Evolutionary conservation across 2,329 filamentous ascomycete genomes (phyloP), one percentile per base, ranked within the genome.

Genomic region (Ophiocordyceps camponoti-floridani): DNA sequence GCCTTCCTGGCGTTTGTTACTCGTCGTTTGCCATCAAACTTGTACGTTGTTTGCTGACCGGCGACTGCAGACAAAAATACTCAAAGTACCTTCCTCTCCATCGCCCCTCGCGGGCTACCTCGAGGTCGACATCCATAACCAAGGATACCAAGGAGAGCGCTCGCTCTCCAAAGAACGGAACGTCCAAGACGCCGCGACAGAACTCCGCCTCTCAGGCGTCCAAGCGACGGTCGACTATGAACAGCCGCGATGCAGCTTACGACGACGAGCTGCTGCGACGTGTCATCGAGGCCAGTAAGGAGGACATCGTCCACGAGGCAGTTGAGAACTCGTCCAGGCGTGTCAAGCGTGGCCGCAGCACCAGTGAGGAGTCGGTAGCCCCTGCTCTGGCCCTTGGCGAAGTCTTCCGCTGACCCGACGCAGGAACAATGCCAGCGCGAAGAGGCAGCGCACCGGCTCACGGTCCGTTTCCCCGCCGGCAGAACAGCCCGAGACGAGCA

Each of bases 221-320:
- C 35, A 96, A 95, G 60, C 77, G 91, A 47, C 77, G 91, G 27
- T 94, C 87, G 18, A 98, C 91, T 7, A 95, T 96, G 86, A 94
- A 96, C 58, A 98, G 91, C 59, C 79, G 89, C 49, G 83, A 87
- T 60, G 88, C 89, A 40, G 89, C 87, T 19, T 96, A 96, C 54
- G 88, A 96, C 51, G 91, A 98, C 62, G 88, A 94, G 53, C 80
- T 88, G 55, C 62, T 98, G 37, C 77, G 87, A 45, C 77, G 84
- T 52, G 91, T 89, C 28, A 87, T 98, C 53, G 89, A 96, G 61
- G 88, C 93, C 49, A 98, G 91, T 67, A 95, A 88, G 63, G 81
- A 84, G 56, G 85, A 93, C 40, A 77, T 73, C 42, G 62, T 67
- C 12, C 67, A 68, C 11, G 61, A 69, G 31, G 57, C 59, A 13